Percentiles rank a stretch among this genome's conserved stretches.
Conservation (phyloP, 1,284 basidiomycete genomes). For the Malassezia psittaci region DNA sequence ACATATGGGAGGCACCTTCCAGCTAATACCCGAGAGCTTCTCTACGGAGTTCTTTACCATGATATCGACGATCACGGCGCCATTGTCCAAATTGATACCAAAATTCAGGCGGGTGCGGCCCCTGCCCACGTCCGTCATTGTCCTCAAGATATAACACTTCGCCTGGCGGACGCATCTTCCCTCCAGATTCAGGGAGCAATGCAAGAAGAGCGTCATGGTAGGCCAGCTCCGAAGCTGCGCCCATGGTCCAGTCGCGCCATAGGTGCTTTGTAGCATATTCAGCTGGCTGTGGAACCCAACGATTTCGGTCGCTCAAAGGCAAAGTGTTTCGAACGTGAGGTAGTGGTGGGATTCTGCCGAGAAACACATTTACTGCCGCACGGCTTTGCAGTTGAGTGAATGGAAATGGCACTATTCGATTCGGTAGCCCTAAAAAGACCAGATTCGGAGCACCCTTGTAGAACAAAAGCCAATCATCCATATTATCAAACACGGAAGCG, state of each 20-base stretch:
- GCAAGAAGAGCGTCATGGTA: slow-evolving; percentile 29
- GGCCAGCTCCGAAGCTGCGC: slow-evolving; percentile 2
- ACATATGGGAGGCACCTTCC: slow-evolving; percentile 25
- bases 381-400: slow-evolving; percentile 31
- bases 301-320: slow-evolving; percentile 17
- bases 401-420: slow-evolving; percentile 40
- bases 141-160: slow-evolving; percentile 1
- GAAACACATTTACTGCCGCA: slow-evolving; percentile 17
- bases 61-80: slow-evolving; percentile 14
- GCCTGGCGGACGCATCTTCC: neutral
- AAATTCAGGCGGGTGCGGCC: slow-evolving; percentile 3
- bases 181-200: slow-evolving; percentile 4
- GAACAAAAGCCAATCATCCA: slow-evolving; percentile 43
- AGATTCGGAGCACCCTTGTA: slow-evolving; percentile 26
- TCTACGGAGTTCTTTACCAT: slow-evolving; percentile 17
- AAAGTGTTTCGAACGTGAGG: slow-evolving; percentile 21
- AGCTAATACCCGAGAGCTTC: slow-evolving; percentile 20
- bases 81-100: slow-evolving; percentile 11
- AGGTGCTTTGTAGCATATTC: neutral
- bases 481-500: slow-evolving; percentile 19
- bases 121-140: slow-evolving; percentile 7
- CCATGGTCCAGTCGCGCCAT: slow-evolving; percentile 7
- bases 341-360: slow-evolving; percentile 10
- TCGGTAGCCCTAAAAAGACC: slow-evolving; percentile 33
- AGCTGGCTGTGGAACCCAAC: slow-evolving; percentile 17